Percentiles rank a stretch among this genome's conserved stretches.
phyloP scores from a whole-genome alignment of 148 eudicot genomes.

The Euryodendron excelsum region DNA sequence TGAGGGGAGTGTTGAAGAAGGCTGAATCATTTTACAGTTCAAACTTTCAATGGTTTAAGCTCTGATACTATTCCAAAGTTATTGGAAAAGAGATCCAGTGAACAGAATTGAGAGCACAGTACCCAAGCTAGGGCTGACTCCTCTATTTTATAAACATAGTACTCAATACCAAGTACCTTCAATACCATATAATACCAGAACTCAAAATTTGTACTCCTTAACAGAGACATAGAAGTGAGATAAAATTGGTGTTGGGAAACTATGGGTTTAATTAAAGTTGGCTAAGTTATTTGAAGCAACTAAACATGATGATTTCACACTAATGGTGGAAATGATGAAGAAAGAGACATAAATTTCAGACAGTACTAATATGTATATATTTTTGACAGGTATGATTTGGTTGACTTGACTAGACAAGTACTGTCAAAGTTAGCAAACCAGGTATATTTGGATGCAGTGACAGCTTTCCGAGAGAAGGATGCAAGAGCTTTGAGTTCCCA shows the following conservation, averaged over 20 bases:
- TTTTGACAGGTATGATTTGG: slow-evolving; percentile 85
- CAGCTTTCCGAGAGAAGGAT: slow-evolving; percentile 62
- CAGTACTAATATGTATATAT: slow-evolving; percentile 1
- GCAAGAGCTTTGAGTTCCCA: slow-evolving; percentile 40
- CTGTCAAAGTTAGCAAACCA: slow-evolving; percentile 90
- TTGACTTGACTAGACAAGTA: slow-evolving; percentile 91
- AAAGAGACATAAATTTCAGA: not conserved
- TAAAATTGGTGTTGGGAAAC: not conserved
- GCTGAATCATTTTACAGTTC: not conserved
- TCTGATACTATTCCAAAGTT: too few species aligned
- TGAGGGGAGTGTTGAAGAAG: not conserved
- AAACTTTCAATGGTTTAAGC: not conserved
- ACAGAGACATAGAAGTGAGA: too few species aligned
- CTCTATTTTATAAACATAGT: too few species aligned
- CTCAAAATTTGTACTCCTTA: not conserved
- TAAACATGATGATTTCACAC: not conserved
- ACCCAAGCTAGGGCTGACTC: not conserved
- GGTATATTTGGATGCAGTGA: slow-evolving; percentile 69
- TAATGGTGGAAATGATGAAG: not conserved
- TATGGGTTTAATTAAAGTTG: not conserved
- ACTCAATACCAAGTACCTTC: too few species aligned
- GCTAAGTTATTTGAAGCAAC: not conserved
- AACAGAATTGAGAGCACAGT: not conserved
- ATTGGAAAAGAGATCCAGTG: not conserved
- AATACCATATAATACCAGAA: too few species aligned